These are phyloP conservation scores for Sanguinoderma infundibulare DNA, from an alignment of 1,284 basidiomycete species.

Conservation along the genomic window DNA sequence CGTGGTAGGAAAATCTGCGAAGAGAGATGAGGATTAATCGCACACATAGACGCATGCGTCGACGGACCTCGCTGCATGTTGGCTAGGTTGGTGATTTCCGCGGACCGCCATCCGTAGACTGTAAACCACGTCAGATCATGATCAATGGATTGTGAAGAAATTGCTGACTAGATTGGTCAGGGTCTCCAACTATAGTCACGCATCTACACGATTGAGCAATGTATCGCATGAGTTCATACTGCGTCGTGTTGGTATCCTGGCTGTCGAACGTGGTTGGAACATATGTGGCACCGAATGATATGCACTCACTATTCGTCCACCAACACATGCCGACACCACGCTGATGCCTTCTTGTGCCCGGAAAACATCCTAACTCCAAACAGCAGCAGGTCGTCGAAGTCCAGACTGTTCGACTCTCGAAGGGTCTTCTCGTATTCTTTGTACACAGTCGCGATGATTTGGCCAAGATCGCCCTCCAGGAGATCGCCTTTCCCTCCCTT, in stretches of 20 bases:
- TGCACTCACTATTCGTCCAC: slow-evolving; percentile 86
- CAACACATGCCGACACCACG: slow-evolving; percentile 77
- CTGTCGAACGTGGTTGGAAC: slow-evolving; percentile 39
- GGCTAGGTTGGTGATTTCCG: slow-evolving; percentile 80
- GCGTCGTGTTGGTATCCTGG: slow-evolving; percentile 88
- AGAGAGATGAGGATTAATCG: neutral
- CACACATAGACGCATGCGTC: neutral
- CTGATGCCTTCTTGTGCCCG: slow-evolving; percentile 54
- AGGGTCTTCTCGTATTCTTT: slow-evolving; percentile 72
- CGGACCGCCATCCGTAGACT: slow-evolving; percentile 91
- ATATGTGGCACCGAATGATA: slow-evolving; percentile 9
- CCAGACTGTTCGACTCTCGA: slow-evolving; percentile 71
- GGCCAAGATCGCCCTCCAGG: slow-evolving; percentile 12
- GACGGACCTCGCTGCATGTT: slow-evolving; percentile 70
- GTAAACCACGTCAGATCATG: neutral
- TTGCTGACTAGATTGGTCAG: slow-evolving; percentile 83
- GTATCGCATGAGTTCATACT: slow-evolving; percentile 85
- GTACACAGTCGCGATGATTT: slow-evolving; percentile 61
- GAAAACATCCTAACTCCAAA: slow-evolving; percentile 79
- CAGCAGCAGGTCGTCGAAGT: slow-evolving; percentile 90
- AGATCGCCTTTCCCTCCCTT: slow-evolving; percentile 15
- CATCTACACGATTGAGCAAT: slow-evolving; percentile 62
- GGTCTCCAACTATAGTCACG: slow-evolving; percentile 90
- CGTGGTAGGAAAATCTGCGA: slow-evolving; percentile 67
- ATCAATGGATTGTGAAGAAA: neutral